Evolutionary conservation across 108 stramenopile species (phyloP).

Genomic region (Aurantiochytrium sp.): DNA sequence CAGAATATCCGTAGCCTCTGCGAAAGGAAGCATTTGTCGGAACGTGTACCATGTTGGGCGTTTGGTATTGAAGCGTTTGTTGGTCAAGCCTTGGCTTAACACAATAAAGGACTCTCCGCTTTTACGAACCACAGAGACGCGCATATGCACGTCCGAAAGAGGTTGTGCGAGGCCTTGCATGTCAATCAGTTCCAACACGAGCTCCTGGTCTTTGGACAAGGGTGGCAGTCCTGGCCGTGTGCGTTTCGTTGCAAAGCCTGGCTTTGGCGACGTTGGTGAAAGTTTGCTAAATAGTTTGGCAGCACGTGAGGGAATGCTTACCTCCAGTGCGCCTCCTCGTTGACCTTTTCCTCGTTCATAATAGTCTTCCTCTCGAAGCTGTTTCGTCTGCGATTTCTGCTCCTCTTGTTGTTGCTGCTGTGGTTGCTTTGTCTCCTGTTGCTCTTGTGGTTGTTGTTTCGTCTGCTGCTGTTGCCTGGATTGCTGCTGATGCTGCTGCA

Average conservation of each 20-base stretch:
- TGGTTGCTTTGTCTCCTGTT: neutral
- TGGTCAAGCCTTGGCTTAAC: neutral
- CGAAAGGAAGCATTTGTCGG: neutral
- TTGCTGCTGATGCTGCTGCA: neutral
- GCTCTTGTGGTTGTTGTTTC: neutral
- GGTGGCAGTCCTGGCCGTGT: no score
- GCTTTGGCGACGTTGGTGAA: no score
- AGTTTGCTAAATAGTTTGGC: no score
- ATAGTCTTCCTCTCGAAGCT: neutral
- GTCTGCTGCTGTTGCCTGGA: neutral
- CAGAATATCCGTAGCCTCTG: neutral
- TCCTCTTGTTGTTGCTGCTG: neutral
- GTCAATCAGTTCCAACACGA: neutral
- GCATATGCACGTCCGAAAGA: neutral
- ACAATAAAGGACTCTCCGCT: neutral
- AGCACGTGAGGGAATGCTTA: no score
- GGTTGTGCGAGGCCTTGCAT: neutral
- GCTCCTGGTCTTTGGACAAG: neutral
- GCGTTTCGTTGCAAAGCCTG: no score
- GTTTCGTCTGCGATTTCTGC: neutral
- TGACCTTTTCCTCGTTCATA: no score
- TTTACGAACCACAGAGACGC: neutral
- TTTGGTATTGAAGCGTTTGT: neutral
- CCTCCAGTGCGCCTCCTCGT: no score
- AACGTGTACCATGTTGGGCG: neutral